These are phyloP conservation scores for Leccinum pellstonianum DNA, from an alignment of 768 basidiomycete species.

Conservation along the genomic window DNA sequence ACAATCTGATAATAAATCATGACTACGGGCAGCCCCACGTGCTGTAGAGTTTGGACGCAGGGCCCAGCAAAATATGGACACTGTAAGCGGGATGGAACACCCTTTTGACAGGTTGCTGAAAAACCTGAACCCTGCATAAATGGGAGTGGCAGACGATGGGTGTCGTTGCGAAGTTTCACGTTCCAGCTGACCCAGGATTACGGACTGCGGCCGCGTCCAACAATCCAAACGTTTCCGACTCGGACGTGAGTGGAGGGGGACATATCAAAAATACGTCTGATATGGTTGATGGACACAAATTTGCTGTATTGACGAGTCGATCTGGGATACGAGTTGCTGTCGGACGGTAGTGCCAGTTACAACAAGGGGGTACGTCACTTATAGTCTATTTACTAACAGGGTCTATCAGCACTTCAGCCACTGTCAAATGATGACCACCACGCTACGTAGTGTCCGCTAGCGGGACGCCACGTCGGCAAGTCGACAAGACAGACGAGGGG, in stretches of 20 bases:
- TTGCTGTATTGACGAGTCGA: not conserved
- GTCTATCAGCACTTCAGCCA: not conserved
- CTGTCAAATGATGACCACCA: not conserved
- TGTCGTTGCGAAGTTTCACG: conserved; percentile 18
- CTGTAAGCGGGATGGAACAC: not conserved
- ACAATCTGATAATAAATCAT: not conserved
- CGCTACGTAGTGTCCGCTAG: not conserved
- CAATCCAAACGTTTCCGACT: conserved; percentile 6
- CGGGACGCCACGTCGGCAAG: not conserved
- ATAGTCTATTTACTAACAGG: too few species aligned
- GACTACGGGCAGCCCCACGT: not conserved
- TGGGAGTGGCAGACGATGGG: conserved; percentile 1
- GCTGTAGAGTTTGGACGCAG: conserved; percentile 1
- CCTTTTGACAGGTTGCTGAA: conserved; percentile 1
- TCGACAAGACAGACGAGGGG: not conserved
- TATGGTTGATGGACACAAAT: not conserved
- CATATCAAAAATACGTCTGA: conserved; percentile 3
- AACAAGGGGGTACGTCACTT: not conserved
- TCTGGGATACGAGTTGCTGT: not conserved
- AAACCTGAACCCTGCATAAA: not conserved
- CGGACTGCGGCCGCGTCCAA: not conserved
- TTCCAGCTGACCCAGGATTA: not conserved
- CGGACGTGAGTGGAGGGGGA: not conserved
- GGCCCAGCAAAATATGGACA: not conserved
- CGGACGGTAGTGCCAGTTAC: not conserved